A percentile compares a stretch with the other conserved stretches of the same genome.
These are phyloP conservation scores for Torulaspora gathmanii DNA, from an alignment of 805 yeast genomes.

Conservation along the genomic window DNA sequence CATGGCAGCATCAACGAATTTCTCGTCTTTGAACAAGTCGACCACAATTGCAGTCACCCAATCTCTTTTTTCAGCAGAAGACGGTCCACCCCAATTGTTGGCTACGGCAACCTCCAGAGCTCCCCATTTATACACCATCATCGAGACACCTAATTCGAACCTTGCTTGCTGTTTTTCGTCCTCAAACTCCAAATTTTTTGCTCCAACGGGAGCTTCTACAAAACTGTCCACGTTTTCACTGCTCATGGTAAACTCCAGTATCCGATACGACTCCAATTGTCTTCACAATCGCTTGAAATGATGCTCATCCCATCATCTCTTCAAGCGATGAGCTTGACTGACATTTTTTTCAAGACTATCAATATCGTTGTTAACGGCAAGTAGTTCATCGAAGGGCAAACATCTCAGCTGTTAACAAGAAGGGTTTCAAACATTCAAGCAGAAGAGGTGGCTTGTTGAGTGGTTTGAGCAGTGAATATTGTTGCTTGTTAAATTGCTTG, in stretches of 20 bases:
- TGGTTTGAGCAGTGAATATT: too few relatives aligned
- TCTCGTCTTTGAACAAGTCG: slow-evolving; percentile 63
- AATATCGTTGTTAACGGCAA: too few relatives aligned
- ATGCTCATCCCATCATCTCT: too few relatives aligned
- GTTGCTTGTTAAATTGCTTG: not conserved
- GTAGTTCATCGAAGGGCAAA: too few relatives aligned
- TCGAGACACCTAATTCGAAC: slow-evolving; percentile 88
- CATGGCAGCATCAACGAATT: slow-evolving; percentile 66
- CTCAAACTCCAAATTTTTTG: slow-evolving; percentile 38
- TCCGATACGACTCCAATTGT: not conserved
- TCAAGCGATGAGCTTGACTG: slow-evolving; percentile 15
- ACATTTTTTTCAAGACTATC: not conserved
- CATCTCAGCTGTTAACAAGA: too few relatives aligned
- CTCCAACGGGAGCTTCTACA: slow-evolving; percentile 49
- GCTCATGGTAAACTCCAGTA: slow-evolving; percentile 7
- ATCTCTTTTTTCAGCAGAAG: slow-evolving; percentile 85
- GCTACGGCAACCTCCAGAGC: slow-evolving; percentile 83
- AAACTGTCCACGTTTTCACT: slow-evolving; percentile 1
- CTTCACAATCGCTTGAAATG: not conserved
- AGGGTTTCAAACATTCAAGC: too few relatives aligned
- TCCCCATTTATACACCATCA: slow-evolving; percentile 90
- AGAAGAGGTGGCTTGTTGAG: too few relatives aligned
- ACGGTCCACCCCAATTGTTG: slow-evolving; percentile 93
- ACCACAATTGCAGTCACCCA: slow-evolving; percentile 85
- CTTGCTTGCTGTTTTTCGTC: slow-evolving; percentile 72